Base-by-base conservation (phyloP, 257 asterid genomes). In the Penstemon barbatus region DNA sequence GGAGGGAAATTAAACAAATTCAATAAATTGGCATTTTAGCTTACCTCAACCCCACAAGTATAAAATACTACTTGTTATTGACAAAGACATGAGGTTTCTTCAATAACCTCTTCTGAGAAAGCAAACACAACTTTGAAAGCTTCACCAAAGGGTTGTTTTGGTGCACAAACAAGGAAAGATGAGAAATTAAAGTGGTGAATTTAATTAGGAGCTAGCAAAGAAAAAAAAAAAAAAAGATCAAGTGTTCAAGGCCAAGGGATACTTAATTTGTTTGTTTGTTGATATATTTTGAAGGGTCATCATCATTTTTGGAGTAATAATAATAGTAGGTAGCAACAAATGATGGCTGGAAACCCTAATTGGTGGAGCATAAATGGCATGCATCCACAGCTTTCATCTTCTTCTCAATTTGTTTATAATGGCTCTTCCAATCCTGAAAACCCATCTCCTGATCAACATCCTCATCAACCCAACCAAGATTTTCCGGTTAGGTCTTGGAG, bases 271-370 rank as follows among this genome's bases (percentile, higher is more conserved):
- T 46, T 46, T 46, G 8, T 46, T 3, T 46, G 12, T 46, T 3
- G 8, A 46, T 46, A 46, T 46, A 46, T 46, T 57, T 19, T 11
- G 69, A 66, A 40, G 51, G 38, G 10, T 12, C 43, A n/a, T 3
- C 40, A 48, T 18, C 9, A n/a, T 43, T 65, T 61, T 46, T 52
- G 69, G 45, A n/a, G 3, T 8, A 62, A 44, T 62, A 62, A 44
- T 62, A 10, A 49, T 18, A 11, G 49, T 7, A 57, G 18, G 0
- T 39, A 65, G 52, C 33, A 49, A 62, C 86, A 79, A 75, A 79
- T 86, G 87, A 86, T 88, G 96, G 96, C 96, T 57, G 97, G 92
- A 91, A 91, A 88, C 96, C 95, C 97, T 88, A 85, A 75, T 57
- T 86, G 92, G 92, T 88, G 96, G 96, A 84, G 84, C 84, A 85